Evolutionary conservation across 192 early-diverging fungal species (phyloP).

Genomic region (Mortierella hygrophila): DNA sequence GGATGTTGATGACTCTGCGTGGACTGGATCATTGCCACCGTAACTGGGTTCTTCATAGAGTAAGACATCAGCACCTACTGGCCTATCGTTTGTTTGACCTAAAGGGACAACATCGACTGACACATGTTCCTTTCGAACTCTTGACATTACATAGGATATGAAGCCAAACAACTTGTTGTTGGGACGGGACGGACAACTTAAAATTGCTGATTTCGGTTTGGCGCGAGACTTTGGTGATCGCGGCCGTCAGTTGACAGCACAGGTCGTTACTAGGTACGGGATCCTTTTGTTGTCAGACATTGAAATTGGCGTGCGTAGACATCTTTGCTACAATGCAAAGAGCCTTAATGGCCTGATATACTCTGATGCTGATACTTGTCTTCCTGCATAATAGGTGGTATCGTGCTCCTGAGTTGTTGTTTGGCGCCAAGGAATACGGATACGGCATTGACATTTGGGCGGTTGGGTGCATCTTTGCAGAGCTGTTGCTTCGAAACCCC

Average conservation of each 20-base stretch:
- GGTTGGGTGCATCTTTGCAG: conserved; percentile 98
- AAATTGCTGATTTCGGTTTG: conserved; percentile 98
- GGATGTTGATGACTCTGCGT: conserved; percentile 97
- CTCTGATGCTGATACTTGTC: not conserved
- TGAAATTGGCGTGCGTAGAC: not conserved
- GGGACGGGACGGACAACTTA: conserved; percentile 88
- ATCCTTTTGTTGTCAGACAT: not conserved
- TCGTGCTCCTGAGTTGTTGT: conserved; percentile 93
- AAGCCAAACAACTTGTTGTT: conserved; percentile 91
- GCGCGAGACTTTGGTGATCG: conserved; percentile 94
- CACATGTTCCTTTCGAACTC: not conserved
- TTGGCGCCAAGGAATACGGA: conserved; percentile 91
- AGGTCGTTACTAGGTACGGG: conserved; percentile 87
- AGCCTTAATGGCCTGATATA: not conserved
- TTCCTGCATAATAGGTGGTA: conserved; percentile 80
- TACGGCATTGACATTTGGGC: conserved; percentile 97
- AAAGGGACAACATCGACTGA: not conserved
- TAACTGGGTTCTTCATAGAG: conserved; percentile 91
- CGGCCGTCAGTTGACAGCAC: conserved; percentile 85
- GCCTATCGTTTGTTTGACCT: not conserved
- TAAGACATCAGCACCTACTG: conserved; percentile 28
- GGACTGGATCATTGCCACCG: conserved; percentile 94
- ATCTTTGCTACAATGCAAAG: not conserved
- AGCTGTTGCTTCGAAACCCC: conserved; percentile 92
- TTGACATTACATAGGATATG: conserved; percentile 71